phyloP scores from a whole-genome alignment of 1,284 basidiomycete genomes.

The Golubevia pallescens region DNA sequence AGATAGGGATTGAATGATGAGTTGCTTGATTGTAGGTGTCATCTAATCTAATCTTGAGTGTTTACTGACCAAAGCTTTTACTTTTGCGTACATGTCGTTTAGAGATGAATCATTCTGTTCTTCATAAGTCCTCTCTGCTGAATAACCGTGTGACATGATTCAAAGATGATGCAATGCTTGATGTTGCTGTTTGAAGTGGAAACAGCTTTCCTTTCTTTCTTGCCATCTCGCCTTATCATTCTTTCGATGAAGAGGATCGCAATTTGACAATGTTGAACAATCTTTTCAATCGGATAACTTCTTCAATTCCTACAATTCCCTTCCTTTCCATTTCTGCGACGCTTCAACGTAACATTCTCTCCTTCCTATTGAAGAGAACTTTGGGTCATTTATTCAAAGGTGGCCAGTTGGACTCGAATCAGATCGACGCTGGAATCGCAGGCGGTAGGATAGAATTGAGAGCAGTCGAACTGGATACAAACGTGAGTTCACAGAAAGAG shows the following conservation, averaged over 20 bases:
- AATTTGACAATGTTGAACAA: neutral
- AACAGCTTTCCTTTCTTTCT: conserved; percentile 1
- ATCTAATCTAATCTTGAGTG: neutral
- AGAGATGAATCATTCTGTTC: conserved; percentile 57
- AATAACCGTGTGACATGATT: no score
- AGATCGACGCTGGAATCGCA: conserved; percentile 89
- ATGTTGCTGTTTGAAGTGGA: no score
- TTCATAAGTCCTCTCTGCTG: conserved; percentile 28
- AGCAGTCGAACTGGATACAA: conserved; percentile 78
- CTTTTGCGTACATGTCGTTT: conserved; percentile 48
- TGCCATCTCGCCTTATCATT: neutral
- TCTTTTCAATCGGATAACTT: neutral
- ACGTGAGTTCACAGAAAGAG: conserved; percentile 68
- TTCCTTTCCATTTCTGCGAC: conserved; percentile 74
- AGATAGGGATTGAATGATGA: conserved; percentile 1
- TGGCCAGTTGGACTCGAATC: conserved; percentile 82
- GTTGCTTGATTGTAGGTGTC: no score
- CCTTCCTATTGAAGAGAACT: conserved; percentile 81
- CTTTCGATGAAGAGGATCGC: neutral
- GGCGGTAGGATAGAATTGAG: conserved; percentile 85
- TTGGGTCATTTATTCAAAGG: conserved; percentile 85
- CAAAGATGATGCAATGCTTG: no score
- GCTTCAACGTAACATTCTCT: conserved; percentile 86
- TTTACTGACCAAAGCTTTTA: conserved; percentile 19
- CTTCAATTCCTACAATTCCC: conserved; percentile 23